Conservation (phyloP, 2,329 filamentous ascomycete genomes). For the Fusarium nanum region DNA sequence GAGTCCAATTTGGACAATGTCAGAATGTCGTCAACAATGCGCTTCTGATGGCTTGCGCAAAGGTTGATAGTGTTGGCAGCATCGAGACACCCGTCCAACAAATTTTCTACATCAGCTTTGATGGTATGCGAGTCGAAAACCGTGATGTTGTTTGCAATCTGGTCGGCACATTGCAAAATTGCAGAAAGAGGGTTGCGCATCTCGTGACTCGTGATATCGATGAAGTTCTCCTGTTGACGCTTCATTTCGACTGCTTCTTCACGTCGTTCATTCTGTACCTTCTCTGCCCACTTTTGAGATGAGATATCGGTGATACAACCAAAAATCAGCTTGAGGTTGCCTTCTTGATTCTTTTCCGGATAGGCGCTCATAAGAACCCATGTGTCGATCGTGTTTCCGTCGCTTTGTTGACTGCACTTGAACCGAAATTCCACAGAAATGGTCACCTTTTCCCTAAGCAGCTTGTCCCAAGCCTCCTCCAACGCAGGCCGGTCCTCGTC, state of each 20-base stretch:
- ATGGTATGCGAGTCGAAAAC: slow-evolving; percentile 54
- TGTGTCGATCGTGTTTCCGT: slow-evolving; percentile 71
- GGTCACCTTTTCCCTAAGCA: slow-evolving; percentile 70
- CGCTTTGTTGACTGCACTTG: slow-evolving; percentile 73
- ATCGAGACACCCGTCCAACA: slow-evolving; percentile 71
- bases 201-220: slow-evolving; percentile 79
- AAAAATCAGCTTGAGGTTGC: slow-evolving; percentile 78
- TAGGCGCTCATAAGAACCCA: slow-evolving; percentile 84
- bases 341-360: slow-evolving; percentile 74
- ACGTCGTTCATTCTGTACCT: slow-evolving; percentile 79
- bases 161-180: slow-evolving; percentile 80
- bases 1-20: slow-evolving; percentile 78
- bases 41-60: slow-evolving; percentile 82
- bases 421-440: slow-evolving; percentile 81
- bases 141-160: slow-evolving; percentile 68
- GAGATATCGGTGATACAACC: slow-evolving; percentile 88
- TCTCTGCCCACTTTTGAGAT: slow-evolving; percentile 85
- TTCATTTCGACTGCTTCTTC: slow-evolving; percentile 87
- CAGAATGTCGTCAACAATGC: slow-evolving; percentile 75
- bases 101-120: slow-evolving; percentile 58
- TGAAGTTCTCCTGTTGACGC: slow-evolving; percentile 76
- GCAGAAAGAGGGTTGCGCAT: slow-evolving; percentile 82
- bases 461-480: slow-evolving; percentile 69
- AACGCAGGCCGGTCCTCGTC: slow-evolving; percentile 72
- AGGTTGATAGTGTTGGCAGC: slow-evolving; percentile 85